These are phyloP conservation scores for Melaleuca quinquenervia DNA, from an alignment of 345 rosid genomes.

Conservation along the genomic window DNA sequence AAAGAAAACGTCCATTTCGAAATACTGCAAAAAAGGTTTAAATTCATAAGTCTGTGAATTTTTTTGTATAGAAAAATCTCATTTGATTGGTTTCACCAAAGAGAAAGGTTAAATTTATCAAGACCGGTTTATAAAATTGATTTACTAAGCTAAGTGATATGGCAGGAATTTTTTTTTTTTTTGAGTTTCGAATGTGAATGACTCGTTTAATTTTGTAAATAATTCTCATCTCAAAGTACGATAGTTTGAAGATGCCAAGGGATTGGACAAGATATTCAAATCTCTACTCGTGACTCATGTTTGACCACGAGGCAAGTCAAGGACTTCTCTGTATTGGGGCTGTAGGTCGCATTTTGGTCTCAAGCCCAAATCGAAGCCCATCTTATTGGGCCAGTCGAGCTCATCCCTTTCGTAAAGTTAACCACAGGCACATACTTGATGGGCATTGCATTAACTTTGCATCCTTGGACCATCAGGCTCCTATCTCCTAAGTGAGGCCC, in stretches of 20 bases:
- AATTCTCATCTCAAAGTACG: background rate
- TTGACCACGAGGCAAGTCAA: background rate
- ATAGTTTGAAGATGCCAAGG: background rate
- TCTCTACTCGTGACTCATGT: background rate
- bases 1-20: background rate
- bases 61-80: background rate
- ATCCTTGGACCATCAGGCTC: background rate
- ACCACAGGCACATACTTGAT: background rate
- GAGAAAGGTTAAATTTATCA: background rate
- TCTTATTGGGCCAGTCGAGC: background rate
- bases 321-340: background rate
- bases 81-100: background rate
- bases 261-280: background rate
- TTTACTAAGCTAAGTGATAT: background rate
- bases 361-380: background rate
- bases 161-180: background rate
- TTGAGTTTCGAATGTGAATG: background rate
- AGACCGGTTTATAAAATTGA: background rate
- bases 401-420: background rate
- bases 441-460: background rate
- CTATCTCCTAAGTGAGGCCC: background rate
- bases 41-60: background rate
- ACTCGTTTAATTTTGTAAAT: too few species aligned
- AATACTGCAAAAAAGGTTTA: background rate
- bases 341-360: background rate